Conservation (phyloP, 176 grass and related monocot species). For the Miscanthus lutarioriparius region DNA sequence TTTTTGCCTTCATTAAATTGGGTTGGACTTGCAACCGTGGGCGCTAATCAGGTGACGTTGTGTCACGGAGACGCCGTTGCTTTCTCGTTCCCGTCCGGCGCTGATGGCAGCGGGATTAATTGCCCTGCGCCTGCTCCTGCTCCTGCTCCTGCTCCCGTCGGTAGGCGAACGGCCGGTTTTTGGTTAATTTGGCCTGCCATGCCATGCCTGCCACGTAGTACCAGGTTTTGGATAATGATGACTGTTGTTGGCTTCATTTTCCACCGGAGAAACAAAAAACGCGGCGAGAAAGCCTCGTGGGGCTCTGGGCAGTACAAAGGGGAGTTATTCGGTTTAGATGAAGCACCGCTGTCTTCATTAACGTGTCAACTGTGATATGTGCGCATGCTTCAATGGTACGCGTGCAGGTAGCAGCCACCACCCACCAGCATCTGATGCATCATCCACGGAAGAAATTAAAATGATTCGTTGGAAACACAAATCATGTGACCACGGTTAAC, state of each 20-base stretch:
- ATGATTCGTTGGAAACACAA: background rate
- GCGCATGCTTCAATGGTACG: background rate
- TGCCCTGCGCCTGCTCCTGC: background rate
- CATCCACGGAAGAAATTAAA: background rate
- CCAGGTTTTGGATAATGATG: background rate
- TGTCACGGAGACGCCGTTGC: slow-evolving; percentile 29
- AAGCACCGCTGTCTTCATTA: background rate
- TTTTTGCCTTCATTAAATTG: background rate
- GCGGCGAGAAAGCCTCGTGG: background rate
- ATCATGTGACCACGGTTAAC: too few relatives aligned
- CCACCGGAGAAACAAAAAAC: background rate
- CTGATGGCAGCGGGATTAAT: slow-evolving; percentile 24
- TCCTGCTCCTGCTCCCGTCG: background rate
- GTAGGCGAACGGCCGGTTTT: background rate
- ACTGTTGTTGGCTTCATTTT: background rate
- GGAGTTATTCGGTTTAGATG: background rate
- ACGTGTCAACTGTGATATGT: background rate
- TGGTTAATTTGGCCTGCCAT: background rate
- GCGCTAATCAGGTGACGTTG: slow-evolving; percentile 49
- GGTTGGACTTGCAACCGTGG: slow-evolving; percentile 37
- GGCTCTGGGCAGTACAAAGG: background rate
- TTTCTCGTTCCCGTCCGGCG: background rate
- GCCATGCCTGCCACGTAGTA: background rate
- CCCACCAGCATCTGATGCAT: background rate
- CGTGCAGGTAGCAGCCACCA: background rate